Base-by-base conservation (phyloP, 768 basidiomycete genomes). In the Serendipita indica region DNA sequence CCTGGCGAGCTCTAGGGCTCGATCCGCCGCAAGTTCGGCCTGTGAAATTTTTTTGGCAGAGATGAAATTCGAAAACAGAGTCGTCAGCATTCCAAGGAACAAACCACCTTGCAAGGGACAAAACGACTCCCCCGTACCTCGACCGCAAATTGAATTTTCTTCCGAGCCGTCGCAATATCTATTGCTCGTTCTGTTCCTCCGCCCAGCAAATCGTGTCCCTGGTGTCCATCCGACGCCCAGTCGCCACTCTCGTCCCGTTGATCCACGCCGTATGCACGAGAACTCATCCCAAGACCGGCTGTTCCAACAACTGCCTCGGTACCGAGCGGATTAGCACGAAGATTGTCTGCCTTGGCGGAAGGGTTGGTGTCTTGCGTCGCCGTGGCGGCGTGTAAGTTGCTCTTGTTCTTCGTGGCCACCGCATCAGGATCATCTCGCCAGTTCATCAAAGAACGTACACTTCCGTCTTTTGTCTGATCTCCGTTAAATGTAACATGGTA, bases 91-190 rank as follows among this genome's bases (percentile, higher is more conserved):
- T n/a, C n/a, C n/a, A n/a, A n/a, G n/a, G n/a, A n/a, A n/a, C n/a
- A n/a, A n/a, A n/a, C n/a, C n/a, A n/a, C n/a, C n/a, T n/a, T n/a
- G n/a, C n/a, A n/a, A n/a, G n/a, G n/a, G n/a, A n/a, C n/a, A n/a
- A n/a, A n/a, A n/a, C n/a, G n/a, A n/a, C n/a, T n/a, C n/a, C n/a
- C n/a, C n/a, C n/a, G n/a, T n/a, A n/a, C n/a, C 30, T 54, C 49
- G 49, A 54, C n/a, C 25, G 49, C 49, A 54, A 54, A 54, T 30
- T 54, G 49, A 30, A 54, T 28, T 33, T 54, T 54, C 32, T 54
- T 27, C 25, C 49, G 49, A 28, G 49, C 49, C 20, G 49, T 54
- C 10, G 49, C 25, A n/a, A 54, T 18, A 54, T 54, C 49, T 16
- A 54, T 54, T 16, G 22, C 49, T 54, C 32, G 25, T 54, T 37